Evolutionary conservation across 2,329 filamentous ascomycete species (phyloP).

Genomic region (Phialophora chinensis): DNA sequence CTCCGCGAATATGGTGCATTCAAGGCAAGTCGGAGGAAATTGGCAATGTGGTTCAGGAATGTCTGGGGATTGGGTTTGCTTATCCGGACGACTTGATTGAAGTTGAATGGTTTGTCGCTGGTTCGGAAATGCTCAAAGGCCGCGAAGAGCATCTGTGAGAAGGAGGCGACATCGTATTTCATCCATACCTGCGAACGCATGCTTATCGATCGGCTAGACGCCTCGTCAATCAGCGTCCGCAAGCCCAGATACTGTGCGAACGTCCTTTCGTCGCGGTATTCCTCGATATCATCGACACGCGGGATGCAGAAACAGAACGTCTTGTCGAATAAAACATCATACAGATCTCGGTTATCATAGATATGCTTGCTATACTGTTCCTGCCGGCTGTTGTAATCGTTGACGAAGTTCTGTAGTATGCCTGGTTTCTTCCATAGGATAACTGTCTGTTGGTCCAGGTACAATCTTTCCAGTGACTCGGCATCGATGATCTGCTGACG

Average conservation of each 20-base stretch:
- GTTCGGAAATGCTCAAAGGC: constrained; percentile 23
- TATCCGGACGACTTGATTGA: constrained; percentile 11
- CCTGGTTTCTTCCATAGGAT: constrained; percentile 9
- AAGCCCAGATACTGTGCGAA: constrained; percentile 12
- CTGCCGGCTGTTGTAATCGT: constrained; percentile 17
- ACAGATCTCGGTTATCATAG: constrained; percentile 18
- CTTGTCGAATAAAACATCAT: constrained; percentile 10
- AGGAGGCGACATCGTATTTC: constrained; percentile 16
- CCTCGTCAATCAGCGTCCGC: constrained; percentile 15
- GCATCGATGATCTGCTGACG: constrained; percentile 7
- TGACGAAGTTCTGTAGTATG: constrained; percentile 14
- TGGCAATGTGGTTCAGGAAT: constrained; percentile 11
- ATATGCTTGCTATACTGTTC: constrained; percentile 13
- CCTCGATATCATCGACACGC: constrained; percentile 8
- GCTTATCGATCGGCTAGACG: constrained; percentile 2
- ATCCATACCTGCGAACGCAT: constrained; percentile 18
- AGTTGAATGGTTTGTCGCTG: constrained; percentile 22
- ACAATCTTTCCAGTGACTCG: constrained; percentile 7
- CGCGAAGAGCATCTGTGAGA: constrained; percentile 18
- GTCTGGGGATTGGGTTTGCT: constrained; percentile 16
- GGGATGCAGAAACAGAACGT: constrained; percentile 16
- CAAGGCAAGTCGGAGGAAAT: constrained; percentile 16
- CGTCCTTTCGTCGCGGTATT: constrained; percentile 10
- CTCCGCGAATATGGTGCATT: neutral
- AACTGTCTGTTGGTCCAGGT: constrained; percentile 8